These are phyloP conservation scores for Dictyostelium brefeldianum DNA, from an alignment of 78 protist genomes.

Conservation along the genomic window DNA sequence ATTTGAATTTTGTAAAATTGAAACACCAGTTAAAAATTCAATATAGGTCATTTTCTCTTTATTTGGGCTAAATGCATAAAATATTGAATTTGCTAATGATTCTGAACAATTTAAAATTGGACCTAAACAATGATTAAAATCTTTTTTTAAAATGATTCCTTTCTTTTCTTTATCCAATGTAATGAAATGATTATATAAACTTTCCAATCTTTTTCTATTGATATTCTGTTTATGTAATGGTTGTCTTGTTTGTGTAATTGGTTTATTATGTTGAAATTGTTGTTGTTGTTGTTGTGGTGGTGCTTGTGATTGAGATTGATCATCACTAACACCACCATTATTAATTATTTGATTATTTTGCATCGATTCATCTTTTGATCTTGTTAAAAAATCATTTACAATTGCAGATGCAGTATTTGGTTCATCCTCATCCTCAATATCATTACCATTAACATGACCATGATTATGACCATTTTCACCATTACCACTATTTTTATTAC, in stretches of 20 bases:
- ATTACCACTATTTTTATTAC: background rate
- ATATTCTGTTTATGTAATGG: conserved; percentile 17
- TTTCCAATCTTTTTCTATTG: conserved; percentile 71
- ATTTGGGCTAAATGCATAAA: conserved; percentile 42
- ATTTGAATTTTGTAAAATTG: conserved; percentile 56
- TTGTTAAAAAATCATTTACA: background rate
- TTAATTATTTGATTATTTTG: background rate
- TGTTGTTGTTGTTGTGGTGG: background rate
- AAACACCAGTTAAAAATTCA: conserved; percentile 70
- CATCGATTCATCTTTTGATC: background rate
- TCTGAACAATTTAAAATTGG: conserved; percentile 22
- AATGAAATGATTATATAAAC: conserved; percentile 72
- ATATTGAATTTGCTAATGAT: conserved; percentile 3
- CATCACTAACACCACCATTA: background rate
- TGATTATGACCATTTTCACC: background rate
- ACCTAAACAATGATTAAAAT: conserved; percentile 64
- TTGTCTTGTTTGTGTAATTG: background rate
- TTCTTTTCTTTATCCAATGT: conserved; percentile 67
- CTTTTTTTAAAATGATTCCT: conserved; percentile 51
- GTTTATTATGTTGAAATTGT: background rate
- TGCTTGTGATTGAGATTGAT: background rate
- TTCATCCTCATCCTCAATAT: background rate
- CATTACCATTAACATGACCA: background rate
- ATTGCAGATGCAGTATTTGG: background rate
- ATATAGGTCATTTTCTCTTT: conserved; percentile 39